Evolutionary conservation across 257 asterid genomes (phyloP).

Genomic region (Misopates orontium): DNA sequence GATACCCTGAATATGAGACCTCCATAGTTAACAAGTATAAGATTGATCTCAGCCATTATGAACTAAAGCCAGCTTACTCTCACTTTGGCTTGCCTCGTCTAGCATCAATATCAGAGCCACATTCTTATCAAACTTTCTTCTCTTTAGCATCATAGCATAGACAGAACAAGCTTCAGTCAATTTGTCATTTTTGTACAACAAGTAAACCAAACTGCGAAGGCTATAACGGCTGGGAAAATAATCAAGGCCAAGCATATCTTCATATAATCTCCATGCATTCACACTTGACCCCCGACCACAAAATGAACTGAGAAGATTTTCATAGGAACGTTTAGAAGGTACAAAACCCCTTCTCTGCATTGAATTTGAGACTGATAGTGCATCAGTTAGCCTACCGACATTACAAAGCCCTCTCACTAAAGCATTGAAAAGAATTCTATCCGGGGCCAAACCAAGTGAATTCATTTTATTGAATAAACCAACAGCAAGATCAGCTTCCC

Average conservation of each 20-base stretch:
- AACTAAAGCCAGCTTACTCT: background rate
- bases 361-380: conserved; percentile 41
- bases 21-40: background rate
- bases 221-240: conserved; percentile 48
- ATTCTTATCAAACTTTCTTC: conserved; percentile 17
- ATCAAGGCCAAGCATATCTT: conserved; percentile 51
- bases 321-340: conserved; percentile 54
- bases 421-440: conserved; percentile 43
- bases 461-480: conserved; percentile 55
- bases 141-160: conserved; percentile 23
- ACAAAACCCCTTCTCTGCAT: conserved; percentile 60
- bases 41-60: background rate
- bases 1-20: background rate
- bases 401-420: conserved; percentile 53
- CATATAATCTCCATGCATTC: conserved; percentile 48
- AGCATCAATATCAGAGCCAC: background rate
- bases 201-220: conserved; percentile 36
- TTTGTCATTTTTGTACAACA: conserved; percentile 36
- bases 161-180: conserved; percentile 34
- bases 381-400: conserved; percentile 49
- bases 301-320: conserved; percentile 43
- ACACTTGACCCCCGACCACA: conserved; percentile 38
- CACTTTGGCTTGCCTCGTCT: background rate
- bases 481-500: conserved; percentile 50
- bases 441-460: conserved; percentile 43